Evolutionary conservation across 1,139 yeast genomes (phyloP).

Genomic region (Suhomyces bolitotheri): DNA sequence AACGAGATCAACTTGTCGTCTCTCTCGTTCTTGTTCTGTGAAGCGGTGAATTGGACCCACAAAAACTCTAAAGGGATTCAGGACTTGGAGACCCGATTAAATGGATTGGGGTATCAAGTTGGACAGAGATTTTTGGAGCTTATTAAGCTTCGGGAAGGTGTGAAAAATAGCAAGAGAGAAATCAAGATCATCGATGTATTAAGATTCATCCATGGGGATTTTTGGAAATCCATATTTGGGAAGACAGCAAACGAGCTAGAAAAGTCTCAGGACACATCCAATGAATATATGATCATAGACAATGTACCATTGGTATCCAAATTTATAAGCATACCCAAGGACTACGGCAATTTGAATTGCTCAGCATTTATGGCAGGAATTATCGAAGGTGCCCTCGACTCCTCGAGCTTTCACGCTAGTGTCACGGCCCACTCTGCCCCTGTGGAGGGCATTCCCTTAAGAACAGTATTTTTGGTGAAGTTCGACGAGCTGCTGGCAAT

Average conservation of each 20-base stretch:
- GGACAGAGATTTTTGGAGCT: conserved; percentile 49
- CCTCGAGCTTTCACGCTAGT: conserved; percentile 74
- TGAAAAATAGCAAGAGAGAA: conserved; percentile 67
- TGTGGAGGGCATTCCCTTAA: conserved; percentile 56
- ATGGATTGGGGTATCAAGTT: conserved; percentile 72
- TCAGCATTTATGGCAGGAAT: conserved; percentile 90
- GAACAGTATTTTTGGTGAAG: conserved; percentile 83
- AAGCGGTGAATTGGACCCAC: conserved; percentile 68
- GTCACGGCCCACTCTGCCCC: conserved; percentile 91
- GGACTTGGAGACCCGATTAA: conserved; percentile 74
- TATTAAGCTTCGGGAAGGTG: conserved; percentile 52
- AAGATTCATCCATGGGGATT: conserved; percentile 77
- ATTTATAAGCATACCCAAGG: conserved; percentile 78
- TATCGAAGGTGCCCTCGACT: conserved; percentile 83
- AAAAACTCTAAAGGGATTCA: conserved; percentile 66
- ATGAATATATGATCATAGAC: conserved; percentile 87
- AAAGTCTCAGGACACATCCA: conserved; percentile 75
- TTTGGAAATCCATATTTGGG: conserved; percentile 85
- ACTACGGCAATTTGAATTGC: conserved; percentile 76
- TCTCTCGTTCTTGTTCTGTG: conserved; percentile 70
- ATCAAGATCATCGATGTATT: conserved; percentile 71
- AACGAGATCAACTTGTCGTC: conserved; percentile 69
- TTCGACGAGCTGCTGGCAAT: conserved; percentile 62
- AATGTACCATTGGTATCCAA: conserved; percentile 74
- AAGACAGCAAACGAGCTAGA: conserved; percentile 85